Base-by-base conservation (phyloP, 2,329 filamentous ascomycete genomes). In the Microsporum ferrugineum region DNA sequence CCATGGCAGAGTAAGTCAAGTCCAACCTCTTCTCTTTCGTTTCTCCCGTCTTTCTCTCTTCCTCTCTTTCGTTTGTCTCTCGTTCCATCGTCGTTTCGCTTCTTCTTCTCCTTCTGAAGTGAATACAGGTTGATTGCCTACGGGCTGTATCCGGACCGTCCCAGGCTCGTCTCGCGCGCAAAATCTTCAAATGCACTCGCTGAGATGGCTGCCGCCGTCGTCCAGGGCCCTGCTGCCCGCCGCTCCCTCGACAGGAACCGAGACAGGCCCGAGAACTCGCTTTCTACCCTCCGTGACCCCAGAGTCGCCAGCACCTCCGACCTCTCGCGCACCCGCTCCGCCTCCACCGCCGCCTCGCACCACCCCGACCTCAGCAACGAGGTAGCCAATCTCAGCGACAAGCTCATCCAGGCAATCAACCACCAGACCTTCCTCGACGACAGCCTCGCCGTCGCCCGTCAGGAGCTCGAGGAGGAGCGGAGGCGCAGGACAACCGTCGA, bases 371-470 rank as follows among this genome's bases (percentile, higher is more conserved):
- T 87, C 49, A 86, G 82, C 71, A 80, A 80, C 66, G 94, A 97
- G 75, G 89, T 99, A 33, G 89, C 92, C 5, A 85, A 89, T 5
- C 79, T 99, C 36, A 97, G 91, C 75, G 92, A 91, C 57, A 99
- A 99, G 74, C 84, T 99, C 65, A 92, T 99, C 68, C 92, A 94
- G 70, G 92, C 94, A 51, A 96, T 99, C 75, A 99, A 99, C 72
- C 88, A 95, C 73, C 91, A 96, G 74, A 96, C 91, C 5, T 86
- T 83, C 27, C 82, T 99, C 51, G 94, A 97, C 73, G 94, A 99
- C 73, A 88, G 85, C 8, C 79, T 99, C 17, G 87, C 89, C 57
- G 85, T 85, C 58, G 88, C 91, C 14, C 84, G 91, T 41, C 87
- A 91, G 71, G 91, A 97, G 70, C 71, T 89, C 33, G 80, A 79